These are phyloP conservation scores for Trametes gibbosa DNA, from an alignment of 768 basidiomycete species.

Conservation along the genomic window DNA sequence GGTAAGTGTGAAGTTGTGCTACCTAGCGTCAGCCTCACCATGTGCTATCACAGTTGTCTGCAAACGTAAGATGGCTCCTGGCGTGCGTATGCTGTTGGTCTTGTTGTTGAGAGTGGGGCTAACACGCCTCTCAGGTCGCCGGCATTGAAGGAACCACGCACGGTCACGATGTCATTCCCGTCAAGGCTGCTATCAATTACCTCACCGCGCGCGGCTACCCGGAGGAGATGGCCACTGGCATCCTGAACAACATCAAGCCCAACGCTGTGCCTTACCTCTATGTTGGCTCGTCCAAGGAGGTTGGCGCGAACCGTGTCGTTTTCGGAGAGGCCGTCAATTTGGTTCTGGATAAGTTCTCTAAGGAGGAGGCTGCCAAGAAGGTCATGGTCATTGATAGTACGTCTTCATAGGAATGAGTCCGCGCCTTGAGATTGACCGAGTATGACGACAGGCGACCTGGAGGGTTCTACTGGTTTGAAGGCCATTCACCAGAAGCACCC, in stretches of 20 bases:
- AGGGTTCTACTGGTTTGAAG: conserved; percentile 88
- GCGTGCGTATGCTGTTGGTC: conserved; percentile 23
- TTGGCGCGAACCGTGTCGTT: conserved; percentile 75
- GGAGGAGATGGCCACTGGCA: conserved; percentile 41
- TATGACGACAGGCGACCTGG: conserved; percentile 59
- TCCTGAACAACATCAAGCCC: conserved; percentile 68
- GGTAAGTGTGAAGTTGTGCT: conserved; percentile 37
- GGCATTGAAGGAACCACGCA: conserved; percentile 78
- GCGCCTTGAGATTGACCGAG: background rate
- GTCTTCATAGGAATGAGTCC: conserved; percentile 23
- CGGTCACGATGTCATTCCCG: conserved; percentile 83
- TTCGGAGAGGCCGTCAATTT: conserved; percentile 83
- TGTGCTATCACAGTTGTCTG: conserved; percentile 48
- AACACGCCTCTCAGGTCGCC: conserved; percentile 51
- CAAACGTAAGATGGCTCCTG: conserved; percentile 52
- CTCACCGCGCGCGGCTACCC: conserved; percentile 61
- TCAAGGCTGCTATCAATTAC: conserved; percentile 77
- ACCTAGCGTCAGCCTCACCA: background rate
- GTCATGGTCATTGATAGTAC: conserved; percentile 87
- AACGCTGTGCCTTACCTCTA: conserved; percentile 54
- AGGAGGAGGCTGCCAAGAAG: conserved; percentile 73
- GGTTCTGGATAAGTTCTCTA: conserved; percentile 71
- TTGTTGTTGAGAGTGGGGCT: conserved; percentile 40
- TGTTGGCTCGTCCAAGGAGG: conserved; percentile 68
- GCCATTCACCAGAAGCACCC: conserved; percentile 88